Evolutionary conservation across 73 alveolate genomes (phyloP).

Genomic region (Breviolum minutum): DNA sequence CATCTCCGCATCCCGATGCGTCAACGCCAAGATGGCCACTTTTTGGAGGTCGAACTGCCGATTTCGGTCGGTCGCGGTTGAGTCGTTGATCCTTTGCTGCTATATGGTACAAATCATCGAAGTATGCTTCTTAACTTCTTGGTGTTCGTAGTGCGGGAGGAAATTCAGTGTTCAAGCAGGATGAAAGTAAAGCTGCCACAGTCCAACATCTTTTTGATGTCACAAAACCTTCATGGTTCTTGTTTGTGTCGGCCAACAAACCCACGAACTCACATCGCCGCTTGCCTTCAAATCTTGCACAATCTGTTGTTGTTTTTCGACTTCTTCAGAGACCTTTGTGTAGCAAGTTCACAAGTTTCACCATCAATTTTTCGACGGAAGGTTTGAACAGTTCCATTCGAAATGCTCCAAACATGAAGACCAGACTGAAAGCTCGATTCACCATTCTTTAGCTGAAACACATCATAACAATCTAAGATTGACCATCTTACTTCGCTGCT

Average conservation of each 20-base stretch:
- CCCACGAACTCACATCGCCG: not conserved
- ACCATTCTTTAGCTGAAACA: no score
- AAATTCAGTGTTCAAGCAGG: no score
- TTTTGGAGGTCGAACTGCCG: not conserved
- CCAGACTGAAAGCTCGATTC: not conserved
- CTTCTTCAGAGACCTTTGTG: conserved; percentile 15
- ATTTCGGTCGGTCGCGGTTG: not conserved
- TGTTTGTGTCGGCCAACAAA: no score
- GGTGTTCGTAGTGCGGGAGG: not conserved
- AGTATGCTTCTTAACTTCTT: not conserved
- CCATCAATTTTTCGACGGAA: not conserved
- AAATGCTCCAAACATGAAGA: not conserved
- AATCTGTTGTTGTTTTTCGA: conserved; percentile 10
- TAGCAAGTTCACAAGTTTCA: not conserved
- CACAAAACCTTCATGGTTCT: no score
- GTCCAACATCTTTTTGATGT: no score
- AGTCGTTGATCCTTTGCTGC: not conserved
- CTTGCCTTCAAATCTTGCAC: conserved; percentile 1
- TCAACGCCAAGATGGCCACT: conserved; percentile 28
- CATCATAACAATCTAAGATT: no score
- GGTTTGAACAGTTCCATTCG: no score
- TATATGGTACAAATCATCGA: not conserved
- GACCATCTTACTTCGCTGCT: no score
- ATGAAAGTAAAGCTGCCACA: no score
- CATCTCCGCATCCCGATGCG: conserved; percentile 44